A percentile compares a stretch with the other conserved stretches of the same genome.
Conservation (phyloP, 164 flowering plant species). For the Dillenia suffruticosa region DNA sequence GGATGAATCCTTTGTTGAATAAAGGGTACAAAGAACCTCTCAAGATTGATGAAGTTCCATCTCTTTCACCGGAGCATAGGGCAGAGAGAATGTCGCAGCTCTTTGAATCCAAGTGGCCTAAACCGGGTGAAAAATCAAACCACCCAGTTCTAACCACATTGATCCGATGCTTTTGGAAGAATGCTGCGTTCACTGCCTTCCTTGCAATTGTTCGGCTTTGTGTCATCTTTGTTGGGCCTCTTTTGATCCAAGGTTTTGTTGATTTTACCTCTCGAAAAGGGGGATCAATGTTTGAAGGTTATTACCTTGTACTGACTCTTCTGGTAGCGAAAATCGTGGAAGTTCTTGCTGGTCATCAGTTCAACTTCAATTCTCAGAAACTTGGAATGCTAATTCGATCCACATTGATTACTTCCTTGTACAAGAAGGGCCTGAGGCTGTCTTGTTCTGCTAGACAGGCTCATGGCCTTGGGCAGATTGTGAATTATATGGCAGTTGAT, state of each 20-base stretch:
- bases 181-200: slow-evolving; percentile 61
- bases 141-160: slow-evolving; percentile 75
- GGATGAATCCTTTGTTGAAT: slow-evolving; percentile 82
- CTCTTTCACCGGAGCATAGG: slow-evolving; percentile 66
- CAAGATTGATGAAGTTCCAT: slow-evolving; percentile 65
- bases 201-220: slow-evolving; percentile 62
- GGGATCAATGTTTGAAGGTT: slow-evolving; percentile 72
- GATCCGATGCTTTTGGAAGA: slow-evolving; percentile 82
- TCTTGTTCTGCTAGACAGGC: slow-evolving; percentile 82
- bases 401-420: slow-evolving; percentile 70
- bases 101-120: slow-evolving; percentile 78
- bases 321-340: slow-evolving; percentile 68
- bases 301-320: slow-evolving; percentile 63
- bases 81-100: slow-evolving; percentile 65
- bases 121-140: slow-evolving; percentile 44
- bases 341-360: slow-evolving; percentile 69
- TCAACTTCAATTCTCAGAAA: slow-evolving; percentile 76
- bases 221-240: slow-evolving; percentile 86
- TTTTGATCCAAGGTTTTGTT: slow-evolving; percentile 73
- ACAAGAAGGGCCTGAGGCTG: slow-evolving; percentile 79
- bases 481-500: slow-evolving; percentile 97
- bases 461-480: slow-evolving; percentile 94
- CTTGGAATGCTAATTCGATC: slow-evolving; percentile 83
- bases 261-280: slow-evolving; percentile 71
- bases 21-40: slow-evolving; percentile 75